Evolutionary conservation across 148 eudicot genomes (phyloP).

Genomic region (Rhododendron molle): DNA sequence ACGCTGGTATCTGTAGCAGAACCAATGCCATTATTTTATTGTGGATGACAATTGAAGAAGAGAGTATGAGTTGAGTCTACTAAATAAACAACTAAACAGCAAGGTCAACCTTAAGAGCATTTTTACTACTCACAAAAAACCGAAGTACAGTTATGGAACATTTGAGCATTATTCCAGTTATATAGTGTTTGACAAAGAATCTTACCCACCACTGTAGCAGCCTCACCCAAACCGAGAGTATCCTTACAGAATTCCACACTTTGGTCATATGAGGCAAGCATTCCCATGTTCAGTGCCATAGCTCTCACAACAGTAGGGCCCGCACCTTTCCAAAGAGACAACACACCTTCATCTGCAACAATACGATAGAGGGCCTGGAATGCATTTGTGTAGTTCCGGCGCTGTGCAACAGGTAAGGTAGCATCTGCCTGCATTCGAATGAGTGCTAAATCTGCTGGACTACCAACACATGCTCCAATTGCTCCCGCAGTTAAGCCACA

Average conservation of each 20-base stretch:
- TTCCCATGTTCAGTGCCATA: conserved; percentile 98
- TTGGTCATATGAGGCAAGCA: conserved; percentile 99
- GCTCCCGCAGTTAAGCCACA: conserved; percentile 98
- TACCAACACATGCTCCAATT: conserved; percentile 85
- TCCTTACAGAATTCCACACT: conserved; percentile 82
- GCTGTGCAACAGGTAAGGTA: conserved; percentile 74
- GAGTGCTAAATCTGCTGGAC: conserved; percentile 92
- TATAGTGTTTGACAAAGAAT: not conserved
- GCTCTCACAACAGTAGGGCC: conserved; percentile 95
- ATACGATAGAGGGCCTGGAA: conserved; percentile 86
- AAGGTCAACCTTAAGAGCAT: not conserved
- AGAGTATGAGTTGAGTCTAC: not conserved
- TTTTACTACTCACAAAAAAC: not conserved
- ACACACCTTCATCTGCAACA: conserved; percentile 70
- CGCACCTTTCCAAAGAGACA: conserved; percentile 92
- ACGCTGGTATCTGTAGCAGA: not conserved
- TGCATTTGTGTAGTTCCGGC: conserved; percentile 81
- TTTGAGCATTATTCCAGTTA: not conserved
- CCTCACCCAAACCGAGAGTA: conserved; percentile 69
- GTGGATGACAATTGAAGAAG: not conserved
- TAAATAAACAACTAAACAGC: not conserved
- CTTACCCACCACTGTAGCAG: conserved; percentile 75
- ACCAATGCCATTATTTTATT: not conserved
- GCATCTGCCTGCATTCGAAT: conserved; percentile 99
- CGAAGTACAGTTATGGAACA: not conserved